Evolutionary conservation across 169 alveolate species (phyloP).

Genomic region (Cyclospora cayetanensis): DNA sequence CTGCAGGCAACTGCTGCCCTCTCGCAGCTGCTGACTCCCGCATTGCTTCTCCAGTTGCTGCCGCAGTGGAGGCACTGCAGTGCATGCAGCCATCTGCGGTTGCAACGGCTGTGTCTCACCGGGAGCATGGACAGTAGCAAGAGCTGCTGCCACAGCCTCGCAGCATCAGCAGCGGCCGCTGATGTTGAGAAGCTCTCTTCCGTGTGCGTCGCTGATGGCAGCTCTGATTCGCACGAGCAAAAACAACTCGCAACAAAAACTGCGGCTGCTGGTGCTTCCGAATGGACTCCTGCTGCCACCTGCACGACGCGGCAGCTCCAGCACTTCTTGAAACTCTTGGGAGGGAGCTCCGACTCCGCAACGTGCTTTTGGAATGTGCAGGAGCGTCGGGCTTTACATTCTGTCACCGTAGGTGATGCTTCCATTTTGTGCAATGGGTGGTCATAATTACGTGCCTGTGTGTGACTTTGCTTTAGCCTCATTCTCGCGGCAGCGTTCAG

Average conservation of each 20-base stretch:
- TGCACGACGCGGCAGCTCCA: slow-evolving; percentile 1
- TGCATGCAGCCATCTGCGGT: neutral
- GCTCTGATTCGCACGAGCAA: neutral
- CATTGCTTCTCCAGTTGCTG: slow-evolving; percentile 7
- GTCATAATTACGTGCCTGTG: too few species aligned
- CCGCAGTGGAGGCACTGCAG: neutral
- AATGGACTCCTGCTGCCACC: neutral
- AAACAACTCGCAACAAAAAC: neutral
- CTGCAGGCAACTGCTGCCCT: neutral
- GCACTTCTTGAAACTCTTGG: neutral
- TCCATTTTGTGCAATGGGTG: too few species aligned
- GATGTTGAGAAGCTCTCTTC: neutral
- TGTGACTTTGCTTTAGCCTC: too few species aligned
- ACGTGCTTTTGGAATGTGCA: neutral
- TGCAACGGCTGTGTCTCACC: neutral
- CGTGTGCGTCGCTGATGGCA: neutral
- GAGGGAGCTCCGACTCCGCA: neutral
- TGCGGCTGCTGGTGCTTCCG: slow-evolving; percentile 4
- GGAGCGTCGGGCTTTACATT: neutral
- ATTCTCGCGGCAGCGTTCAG: too few species aligned
- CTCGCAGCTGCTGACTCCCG: slow-evolving; percentile 12
- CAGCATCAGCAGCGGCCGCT: neutral
- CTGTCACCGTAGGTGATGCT: neutral
- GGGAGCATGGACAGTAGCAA: too few species aligned
- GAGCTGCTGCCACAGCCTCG: neutral